Conservation (phyloP, 345 rosid genomes). For the Raphanus raphanistrum region DNA sequence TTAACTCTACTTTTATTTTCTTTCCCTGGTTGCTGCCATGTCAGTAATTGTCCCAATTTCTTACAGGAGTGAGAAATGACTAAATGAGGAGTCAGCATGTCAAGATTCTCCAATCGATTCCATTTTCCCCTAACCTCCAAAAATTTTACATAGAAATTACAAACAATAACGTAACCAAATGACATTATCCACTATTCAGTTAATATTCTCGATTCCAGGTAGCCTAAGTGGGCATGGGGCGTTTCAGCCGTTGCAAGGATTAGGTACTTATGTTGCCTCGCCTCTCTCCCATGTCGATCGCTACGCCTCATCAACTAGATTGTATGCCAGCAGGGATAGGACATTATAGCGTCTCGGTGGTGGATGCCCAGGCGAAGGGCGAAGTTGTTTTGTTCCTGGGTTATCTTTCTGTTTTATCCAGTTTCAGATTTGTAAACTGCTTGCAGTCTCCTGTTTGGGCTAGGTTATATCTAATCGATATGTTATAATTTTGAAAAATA, state of each 20-base stretch:
- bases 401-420: too few relatives aligned
- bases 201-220: neutral
- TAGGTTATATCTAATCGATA: too few relatives aligned
- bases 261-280: neutral
- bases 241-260: too few relatives aligned
- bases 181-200: neutral
- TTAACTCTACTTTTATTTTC: constrained; percentile 4
- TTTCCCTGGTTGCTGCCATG: constrained; percentile 41
- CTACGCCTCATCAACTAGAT: too few relatives aligned
- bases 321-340: too few relatives aligned
- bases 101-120: neutral
- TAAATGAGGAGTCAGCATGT: constrained; percentile 19
- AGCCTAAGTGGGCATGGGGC: neutral
- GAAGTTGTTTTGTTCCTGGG: too few relatives aligned
- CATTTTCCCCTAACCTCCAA: neutral
- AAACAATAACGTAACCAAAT: neutral
- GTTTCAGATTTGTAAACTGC: too few relatives aligned
- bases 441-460: too few relatives aligned
- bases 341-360: neutral
- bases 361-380: neutral
- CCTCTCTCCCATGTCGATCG: neutral
- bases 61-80: constrained; percentile 23
- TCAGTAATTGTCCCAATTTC: constrained; percentile 47
- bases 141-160: neutral
- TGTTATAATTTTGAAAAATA: too few relatives aligned